phyloP scores from a whole-genome alignment of 306 rosid genomes.

The Trifolium fragiferum region DNA sequence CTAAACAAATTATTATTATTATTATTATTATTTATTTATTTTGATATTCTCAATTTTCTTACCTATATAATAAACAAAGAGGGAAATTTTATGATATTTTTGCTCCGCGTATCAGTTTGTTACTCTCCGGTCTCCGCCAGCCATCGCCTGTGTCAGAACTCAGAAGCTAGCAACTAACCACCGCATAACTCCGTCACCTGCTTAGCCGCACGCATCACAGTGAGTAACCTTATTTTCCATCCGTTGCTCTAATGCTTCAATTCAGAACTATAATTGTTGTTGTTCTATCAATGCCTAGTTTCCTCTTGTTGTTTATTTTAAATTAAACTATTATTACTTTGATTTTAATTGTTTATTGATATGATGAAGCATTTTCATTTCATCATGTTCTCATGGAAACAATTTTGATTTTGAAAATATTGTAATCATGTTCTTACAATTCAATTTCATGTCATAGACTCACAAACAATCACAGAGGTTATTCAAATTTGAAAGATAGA shows the following conservation, averaged over 20 bases:
- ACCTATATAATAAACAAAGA: too few relatives aligned
- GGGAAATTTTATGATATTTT: too few relatives aligned
- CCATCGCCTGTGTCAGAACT: too few relatives aligned
- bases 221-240: neutral
- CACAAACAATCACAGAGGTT: neutral
- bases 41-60: too few relatives aligned
- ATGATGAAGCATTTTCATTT: neutral
- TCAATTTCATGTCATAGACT: neutral
- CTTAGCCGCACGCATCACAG: neutral
- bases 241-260: neutral
- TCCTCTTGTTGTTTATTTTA: neutral
- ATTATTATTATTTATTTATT: too few relatives aligned
- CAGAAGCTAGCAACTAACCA: too few relatives aligned
- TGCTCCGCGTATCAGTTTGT: too few relatives aligned
- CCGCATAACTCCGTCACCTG: neutral
- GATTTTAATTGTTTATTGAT: neutral
- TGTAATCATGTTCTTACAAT: neutral
- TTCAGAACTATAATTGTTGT: neutral
- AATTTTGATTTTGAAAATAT: neutral
- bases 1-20: too few relatives aligned
- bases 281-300: neutral
- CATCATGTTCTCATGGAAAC: neutral
- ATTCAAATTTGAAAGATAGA: too few relatives aligned
- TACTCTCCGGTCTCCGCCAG: too few relatives aligned
- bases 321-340: neutral